Base-by-base conservation (phyloP, 1,284 basidiomycete genomes). In the Irpex rosettiformis region DNA sequence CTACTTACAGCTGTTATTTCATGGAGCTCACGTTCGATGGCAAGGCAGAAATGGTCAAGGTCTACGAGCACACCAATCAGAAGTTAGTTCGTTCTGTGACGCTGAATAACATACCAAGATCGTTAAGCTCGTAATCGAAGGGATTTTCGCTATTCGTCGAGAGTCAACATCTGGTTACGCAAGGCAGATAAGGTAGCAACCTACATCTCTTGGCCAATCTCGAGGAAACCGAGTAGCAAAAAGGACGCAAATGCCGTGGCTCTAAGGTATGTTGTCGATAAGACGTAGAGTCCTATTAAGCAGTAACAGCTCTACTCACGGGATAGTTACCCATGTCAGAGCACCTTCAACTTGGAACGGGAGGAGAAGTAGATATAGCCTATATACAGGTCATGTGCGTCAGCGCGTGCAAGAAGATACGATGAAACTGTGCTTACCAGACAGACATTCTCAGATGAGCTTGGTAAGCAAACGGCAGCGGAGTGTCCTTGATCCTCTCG, bases 391-490 rank as follows among this genome's bases (percentile, higher is more conserved):
- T 42, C 10, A 30, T n/a, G 2, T 13, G 42, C 43, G 28, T 57
- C 43, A 21, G 72, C 79, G 61, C 64, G 85, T 78, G n/a, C 85
- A 85, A 59, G 88, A 74, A 73, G 86, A 80, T 66, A 86, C 72
- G 43, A 88, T 75, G 62, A 86, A 87, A 16, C 86, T 56, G 61
- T 47, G n/a, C 37, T 49, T 61, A 82, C 84, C 84, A 87, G 24
- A 86, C 71, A 1, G 84, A 84, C 72, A 87, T 80, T 49, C 85
- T 74, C 43, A 88, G 73, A 66, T 88, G 85, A 24, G 83, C 82
- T 69, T 87, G 84, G 69, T 88, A 88, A 0, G 86, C 85, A 65
- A 88, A 88, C 1, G 87, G 86, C 58, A 88, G 68, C 3, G 85
- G 84, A 3, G 83, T 86, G 63, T 79, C 83, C 59, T 78, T 78